Conservation (phyloP, 2,329 filamentous ascomycete species). For the Tolypocladium capitatum region DNA sequence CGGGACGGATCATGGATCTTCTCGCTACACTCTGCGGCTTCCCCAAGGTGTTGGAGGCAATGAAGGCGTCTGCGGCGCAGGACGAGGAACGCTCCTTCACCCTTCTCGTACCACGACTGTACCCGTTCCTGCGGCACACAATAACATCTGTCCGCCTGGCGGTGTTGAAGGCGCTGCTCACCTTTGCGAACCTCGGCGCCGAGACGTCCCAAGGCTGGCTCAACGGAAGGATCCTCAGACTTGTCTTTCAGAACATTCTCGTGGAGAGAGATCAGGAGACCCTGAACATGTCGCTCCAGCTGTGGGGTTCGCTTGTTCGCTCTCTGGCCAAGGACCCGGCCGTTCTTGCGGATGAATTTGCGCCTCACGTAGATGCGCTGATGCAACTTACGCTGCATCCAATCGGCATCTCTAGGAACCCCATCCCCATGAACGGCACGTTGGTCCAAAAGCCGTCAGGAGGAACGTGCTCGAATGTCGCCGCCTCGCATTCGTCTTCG, state of each 20-base stretch:
- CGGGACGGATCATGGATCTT: conserved; percentile 96
- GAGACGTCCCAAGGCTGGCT: conserved; percentile 81
- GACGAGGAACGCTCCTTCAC: conserved; percentile 85
- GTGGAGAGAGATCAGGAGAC: conserved; percentile 83
- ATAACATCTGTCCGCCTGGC: conserved; percentile 92
- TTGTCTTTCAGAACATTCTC: conserved; percentile 90
- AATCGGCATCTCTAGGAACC: conserved; percentile 80
- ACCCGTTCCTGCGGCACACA: conserved; percentile 91
- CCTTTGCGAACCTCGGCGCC: conserved; percentile 78
- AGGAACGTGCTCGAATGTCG: conserved; percentile 53
- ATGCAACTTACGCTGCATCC: conserved; percentile 78
- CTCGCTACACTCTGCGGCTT: conserved; percentile 92
- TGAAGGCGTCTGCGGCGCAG: conserved; percentile 76
- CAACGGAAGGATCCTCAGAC: conserved; percentile 71
- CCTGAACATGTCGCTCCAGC: conserved; percentile 67
- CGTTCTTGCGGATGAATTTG: conserved; percentile 59
- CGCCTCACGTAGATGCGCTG: conserved; percentile 63
- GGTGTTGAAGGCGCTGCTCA: conserved; percentile 82
- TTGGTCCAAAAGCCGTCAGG: conserved; percentile 93
- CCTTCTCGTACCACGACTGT: conserved; percentile 80
- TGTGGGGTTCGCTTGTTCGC: conserved; percentile 70
- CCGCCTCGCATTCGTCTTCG: conserved; percentile 27
- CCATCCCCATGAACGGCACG: conserved; percentile 79
- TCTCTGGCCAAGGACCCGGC: conserved; percentile 51
- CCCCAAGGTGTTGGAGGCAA: conserved; percentile 79